Evolutionary conservation across 345 rosid genomes (phyloP), one percentile per base, ranked within the genome.

Genomic region (Citrus maxima): DNA sequence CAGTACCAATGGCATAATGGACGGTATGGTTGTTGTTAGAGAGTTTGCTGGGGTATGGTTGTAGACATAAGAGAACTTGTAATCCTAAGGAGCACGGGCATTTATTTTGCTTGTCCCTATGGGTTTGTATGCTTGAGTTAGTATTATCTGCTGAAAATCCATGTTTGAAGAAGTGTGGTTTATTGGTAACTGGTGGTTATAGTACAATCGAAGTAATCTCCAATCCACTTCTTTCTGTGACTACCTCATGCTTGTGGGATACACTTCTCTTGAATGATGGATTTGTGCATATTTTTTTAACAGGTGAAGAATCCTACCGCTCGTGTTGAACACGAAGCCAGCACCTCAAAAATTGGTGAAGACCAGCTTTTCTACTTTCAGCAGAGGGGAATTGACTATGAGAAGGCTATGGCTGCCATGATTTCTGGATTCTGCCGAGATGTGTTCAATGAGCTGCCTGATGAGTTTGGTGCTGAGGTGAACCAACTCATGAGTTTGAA

Each of bases 361-460:
- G 98, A 92, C 84, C 98, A 96, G 87, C 89, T 94, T 10, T 96
- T 96, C 86, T 96, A 92, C 93, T 96, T 96, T 79, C 99, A 94
- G 80, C 99, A 96, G 70, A 91, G 98, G 82, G 99, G 99, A 40
- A 86, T 95, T 0, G 98, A 92, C 85, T 92, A 89, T 1, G 98
- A 96, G 93, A 95, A 86, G 81, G 99, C 98, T 12, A 90, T 96
- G 97, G 98, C 98, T 3, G 99, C 97, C 7, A 92, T 92, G 97
- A 90, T 96, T 69, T 93, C 97, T 25, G 97, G 98, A 69, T 95
- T 93, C 77, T 95, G 98, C 88, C 88, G 84, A 8, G 96, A 92
- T 32, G 97, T 95, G 2, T 93, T 94, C 94, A 95, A 93, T 32
- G 95, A 95, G 81, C 86, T 96, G 22, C 98, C 98, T 10, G 96